phyloP scores from a whole-genome alignment of 148 eudicot species.

The Euryodendron excelsum region DNA sequence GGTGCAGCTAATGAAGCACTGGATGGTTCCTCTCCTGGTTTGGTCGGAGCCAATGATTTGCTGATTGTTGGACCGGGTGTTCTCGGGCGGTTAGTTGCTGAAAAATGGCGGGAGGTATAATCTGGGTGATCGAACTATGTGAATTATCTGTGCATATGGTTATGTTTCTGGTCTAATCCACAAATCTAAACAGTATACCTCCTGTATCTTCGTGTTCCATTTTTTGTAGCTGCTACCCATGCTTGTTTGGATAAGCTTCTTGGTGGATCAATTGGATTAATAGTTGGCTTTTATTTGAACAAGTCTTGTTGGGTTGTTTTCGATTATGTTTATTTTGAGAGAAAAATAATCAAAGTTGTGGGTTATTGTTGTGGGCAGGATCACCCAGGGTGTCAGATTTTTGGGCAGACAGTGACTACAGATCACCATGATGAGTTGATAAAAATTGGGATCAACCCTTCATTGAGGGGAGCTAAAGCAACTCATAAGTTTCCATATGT shows the following conservation, averaged over 20 bases:
- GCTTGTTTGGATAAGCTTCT: too few species aligned
- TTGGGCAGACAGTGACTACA: conserved; percentile 63
- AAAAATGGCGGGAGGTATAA: conserved; percentile 66
- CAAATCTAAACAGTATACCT: too few species aligned
- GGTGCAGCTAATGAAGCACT: conserved; percentile 33
- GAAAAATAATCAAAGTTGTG: not conserved
- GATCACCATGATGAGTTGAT: conserved; percentile 77
- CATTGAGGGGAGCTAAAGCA: conserved; percentile 40
- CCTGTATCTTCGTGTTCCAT: too few species aligned
- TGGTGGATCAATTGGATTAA: too few species aligned
- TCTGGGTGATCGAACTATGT: not conserved
- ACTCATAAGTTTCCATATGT: conserved; percentile 58
- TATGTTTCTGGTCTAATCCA: not conserved
- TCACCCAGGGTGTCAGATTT: conserved; percentile 56
- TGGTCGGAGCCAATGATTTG: conserved; percentile 53
- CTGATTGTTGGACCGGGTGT: conserved; percentile 88
- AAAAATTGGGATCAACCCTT: conserved; percentile 65
- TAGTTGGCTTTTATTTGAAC: too few species aligned
- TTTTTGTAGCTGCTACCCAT: too few species aligned
- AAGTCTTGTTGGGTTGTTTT: not conserved
- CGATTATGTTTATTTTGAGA: not conserved
- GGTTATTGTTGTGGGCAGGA: conserved; percentile 42
- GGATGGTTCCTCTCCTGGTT: conserved; percentile 32
- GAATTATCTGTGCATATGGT: not conserved
- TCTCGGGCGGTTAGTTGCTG: conserved; percentile 81